Evolutionary conservation across 2,329 filamentous ascomycete genomes (phyloP), one percentile per base, ranked within the genome.

Genomic region (Ramichloridium luteum): DNA sequence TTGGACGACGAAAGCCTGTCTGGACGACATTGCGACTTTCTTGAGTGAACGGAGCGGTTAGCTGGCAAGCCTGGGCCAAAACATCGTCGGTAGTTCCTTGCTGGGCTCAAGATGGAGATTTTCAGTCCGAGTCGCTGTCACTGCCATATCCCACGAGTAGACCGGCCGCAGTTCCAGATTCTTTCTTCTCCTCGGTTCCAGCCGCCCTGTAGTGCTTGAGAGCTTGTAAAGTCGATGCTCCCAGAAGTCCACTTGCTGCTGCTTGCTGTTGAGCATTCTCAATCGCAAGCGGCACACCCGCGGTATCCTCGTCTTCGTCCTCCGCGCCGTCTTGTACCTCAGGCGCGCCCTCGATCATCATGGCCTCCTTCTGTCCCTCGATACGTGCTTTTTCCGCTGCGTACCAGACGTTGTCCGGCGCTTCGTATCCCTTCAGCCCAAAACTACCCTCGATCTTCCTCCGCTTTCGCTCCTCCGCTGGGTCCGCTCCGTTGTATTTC

Each of bases 381-480:
- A 72, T 67, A 0, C 74, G 74, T 28, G 70, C 74, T 44, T 74
- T 72, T 20, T 86, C 83, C 28, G 81, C 70, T 0, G 85, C 82
- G 58, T 86, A 93, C 71, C 92, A 93, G 15, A 98, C 76, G 40
- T 90, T 80, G 53, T 98, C 90, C 0, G 88, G 86, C 2, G 86
- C 86, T 50, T 96, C 83, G 54, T 94, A 96, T 1, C 86, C 88
- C 33, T 88, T 72, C 27, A 98, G 58, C 0, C 86, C 88, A 51
- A 93, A 96, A 13, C 72, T 77, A 30, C 84, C 85, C 55, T 94
- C 84, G 15, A 93, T 75, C 59, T 83, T 92, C 57, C 88, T 74
- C 49, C 86, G 69, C 63, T 94, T 96, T 51, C 77, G 71, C 25
- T 85, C 80, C 47, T 54, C 80, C 48, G 56, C 83, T 0, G 82